Evolutionary conservation across 768 basidiomycete genomes (phyloP).

Genomic region (Phaeotremella fagi): DNA sequence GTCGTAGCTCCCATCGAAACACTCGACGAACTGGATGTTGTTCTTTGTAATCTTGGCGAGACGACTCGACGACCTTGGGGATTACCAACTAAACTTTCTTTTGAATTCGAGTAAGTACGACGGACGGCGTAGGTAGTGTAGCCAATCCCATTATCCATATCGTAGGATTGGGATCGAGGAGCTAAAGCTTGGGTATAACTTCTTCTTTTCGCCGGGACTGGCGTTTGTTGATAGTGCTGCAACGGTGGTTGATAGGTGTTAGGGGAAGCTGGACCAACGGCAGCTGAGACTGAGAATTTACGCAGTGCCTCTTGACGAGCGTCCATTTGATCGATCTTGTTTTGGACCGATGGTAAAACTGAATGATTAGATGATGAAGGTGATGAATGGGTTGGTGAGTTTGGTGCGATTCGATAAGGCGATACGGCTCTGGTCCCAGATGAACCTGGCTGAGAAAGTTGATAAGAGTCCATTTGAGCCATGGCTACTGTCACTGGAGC

Average conservation of each 20-base stretch:
- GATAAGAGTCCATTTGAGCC: neutral
- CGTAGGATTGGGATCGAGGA: slow-evolving; percentile 22
- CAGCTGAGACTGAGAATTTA: slow-evolving; percentile 33
- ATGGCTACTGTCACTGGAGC: neutral
- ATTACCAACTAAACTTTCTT: neutral
- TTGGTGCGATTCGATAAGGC: neutral
- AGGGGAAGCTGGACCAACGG: slow-evolving; percentile 1
- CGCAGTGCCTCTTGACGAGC: slow-evolving; percentile 39
- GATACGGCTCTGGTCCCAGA: neutral
- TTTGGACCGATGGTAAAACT: slow-evolving; percentile 38
- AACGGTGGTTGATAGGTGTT: neutral
- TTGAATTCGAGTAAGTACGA: slow-evolving; percentile 1
- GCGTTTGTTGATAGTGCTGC: neutral
- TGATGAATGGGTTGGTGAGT: slow-evolving; percentile 1
- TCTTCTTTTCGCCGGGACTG: slow-evolving; percentile 2
- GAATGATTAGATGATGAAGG: slow-evolving; percentile 16
- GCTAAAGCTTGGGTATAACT: slow-evolving; percentile 36
- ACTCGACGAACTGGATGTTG: neutral
- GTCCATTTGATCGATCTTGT: slow-evolving; percentile 44
- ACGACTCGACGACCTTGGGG: neutral
- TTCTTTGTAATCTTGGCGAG: neutral
- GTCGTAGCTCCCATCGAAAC: neutral
- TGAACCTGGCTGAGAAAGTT: neutral
- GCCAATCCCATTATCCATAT: slow-evolving; percentile 7
- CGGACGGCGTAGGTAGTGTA: slow-evolving; percentile 9